Conservation (phyloP, 495 filamentous ascomycete species). For the Neurospora terricola region DNA sequence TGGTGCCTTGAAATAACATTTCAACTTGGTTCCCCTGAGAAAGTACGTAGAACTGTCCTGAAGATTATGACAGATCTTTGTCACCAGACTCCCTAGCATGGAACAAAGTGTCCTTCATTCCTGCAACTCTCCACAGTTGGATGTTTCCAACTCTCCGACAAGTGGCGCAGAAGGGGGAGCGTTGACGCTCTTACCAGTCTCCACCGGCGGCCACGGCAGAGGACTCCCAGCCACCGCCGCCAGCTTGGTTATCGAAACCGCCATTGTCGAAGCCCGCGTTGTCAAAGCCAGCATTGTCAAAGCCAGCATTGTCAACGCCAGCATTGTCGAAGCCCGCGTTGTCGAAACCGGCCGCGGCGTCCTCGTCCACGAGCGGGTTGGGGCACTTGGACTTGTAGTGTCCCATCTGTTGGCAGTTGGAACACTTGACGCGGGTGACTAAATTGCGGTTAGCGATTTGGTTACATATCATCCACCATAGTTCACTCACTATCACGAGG, state of each 20-base stretch:
- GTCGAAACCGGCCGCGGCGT: conserved; percentile 11
- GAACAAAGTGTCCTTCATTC: not conserved
- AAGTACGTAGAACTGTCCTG: not conserved
- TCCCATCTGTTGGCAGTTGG: conserved; percentile 65
- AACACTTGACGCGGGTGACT: conserved; percentile 62
- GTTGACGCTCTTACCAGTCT: conserved; percentile 9
- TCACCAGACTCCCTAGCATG: not conserved
- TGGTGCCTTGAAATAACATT: not conserved
- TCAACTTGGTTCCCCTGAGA: not conserved
- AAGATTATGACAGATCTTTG: not conserved
- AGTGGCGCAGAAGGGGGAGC: not conserved
- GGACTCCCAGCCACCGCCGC: not conserved
- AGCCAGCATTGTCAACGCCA: not conserved
- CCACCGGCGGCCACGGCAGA: not conserved
- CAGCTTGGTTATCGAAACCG: conserved; percentile 1
- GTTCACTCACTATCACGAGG: conserved; percentile 55
- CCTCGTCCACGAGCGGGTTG: conserved; percentile 32
- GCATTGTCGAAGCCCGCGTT: not conserved
- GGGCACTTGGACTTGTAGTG: conserved; percentile 56
- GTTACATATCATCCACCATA: conserved; percentile 14
- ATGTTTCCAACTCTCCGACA: not conserved
- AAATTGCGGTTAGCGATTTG: conserved; percentile 16
- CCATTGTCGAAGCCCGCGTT: not conserved
- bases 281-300: not conserved
- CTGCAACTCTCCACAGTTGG: not conserved